phyloP scores from a whole-genome alignment of 2,329 filamentous ascomycete genomes.

The Hymenoscyphus scutula region DNA sequence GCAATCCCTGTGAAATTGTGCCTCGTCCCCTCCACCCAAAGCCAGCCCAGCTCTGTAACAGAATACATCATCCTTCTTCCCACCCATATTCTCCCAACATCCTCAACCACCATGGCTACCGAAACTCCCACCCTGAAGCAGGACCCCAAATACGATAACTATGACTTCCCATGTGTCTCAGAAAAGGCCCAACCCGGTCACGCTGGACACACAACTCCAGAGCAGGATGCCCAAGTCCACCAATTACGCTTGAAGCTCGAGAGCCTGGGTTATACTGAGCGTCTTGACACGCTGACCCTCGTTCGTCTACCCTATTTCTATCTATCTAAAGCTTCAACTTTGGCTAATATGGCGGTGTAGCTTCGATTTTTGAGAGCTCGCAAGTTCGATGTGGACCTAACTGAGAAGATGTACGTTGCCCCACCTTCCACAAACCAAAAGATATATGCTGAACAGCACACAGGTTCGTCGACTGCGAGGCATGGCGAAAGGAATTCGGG shows the following conservation, averaged over 20 bases:
- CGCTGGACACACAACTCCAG: conserved; percentile 79
- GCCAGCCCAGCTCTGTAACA: conserved; percentile 1
- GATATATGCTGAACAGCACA: conserved; percentile 21
- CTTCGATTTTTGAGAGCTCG: conserved; percentile 89
- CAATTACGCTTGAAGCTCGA: conserved; percentile 86
- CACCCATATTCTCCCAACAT: background rate
- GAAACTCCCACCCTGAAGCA: conserved; percentile 43
- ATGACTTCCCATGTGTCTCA: conserved; percentile 83
- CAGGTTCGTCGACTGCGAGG: conserved; percentile 89
- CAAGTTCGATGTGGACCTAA: conserved; percentile 83
- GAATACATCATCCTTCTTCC: background rate
- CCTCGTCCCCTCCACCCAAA: background rate
- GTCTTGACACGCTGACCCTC: conserved; percentile 89
- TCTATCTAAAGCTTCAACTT: background rate
- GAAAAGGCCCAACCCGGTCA: conserved; percentile 71
- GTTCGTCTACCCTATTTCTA: conserved; percentile 47
- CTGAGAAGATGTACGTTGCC: conserved; percentile 79
- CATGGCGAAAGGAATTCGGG: conserved; percentile 84
- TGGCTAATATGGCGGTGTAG: conserved; percentile 40
- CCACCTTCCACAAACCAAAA: background rate
- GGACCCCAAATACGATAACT: conserved; percentile 93
- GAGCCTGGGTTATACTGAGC: conserved; percentile 74
- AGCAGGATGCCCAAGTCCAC: conserved; percentile 85
- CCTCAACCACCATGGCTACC: conserved; percentile 30
- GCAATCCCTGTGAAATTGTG: conserved; percentile 10